These are phyloP conservation scores for Juglanconis sp. DNA, from an alignment of 2,329 filamentous ascomycete species.

Conservation along the genomic window DNA sequence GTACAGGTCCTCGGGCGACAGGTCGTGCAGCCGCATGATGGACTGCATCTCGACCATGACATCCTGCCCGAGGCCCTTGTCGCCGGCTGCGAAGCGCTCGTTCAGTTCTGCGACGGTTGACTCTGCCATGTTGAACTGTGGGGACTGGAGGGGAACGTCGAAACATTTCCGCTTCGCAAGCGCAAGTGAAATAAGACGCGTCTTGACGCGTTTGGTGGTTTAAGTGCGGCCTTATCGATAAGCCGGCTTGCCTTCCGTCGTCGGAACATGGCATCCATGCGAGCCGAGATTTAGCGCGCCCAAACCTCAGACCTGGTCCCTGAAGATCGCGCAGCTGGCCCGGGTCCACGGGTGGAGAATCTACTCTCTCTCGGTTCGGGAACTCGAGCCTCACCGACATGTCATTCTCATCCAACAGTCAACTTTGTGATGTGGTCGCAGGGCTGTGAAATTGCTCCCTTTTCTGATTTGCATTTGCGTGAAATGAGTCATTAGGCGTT, in stretches of 20 bases:
- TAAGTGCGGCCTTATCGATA: not conserved
- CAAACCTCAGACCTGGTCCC: not conserved
- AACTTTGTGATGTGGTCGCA: not conserved
- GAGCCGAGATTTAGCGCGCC: too few relatives aligned
- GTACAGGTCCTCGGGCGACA: conserved; percentile 82
- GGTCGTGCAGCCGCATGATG: conserved; percentile 78
- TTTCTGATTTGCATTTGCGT: not conserved
- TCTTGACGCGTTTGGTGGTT: conserved; percentile 6
- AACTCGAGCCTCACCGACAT: not conserved
- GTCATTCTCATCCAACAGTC: not conserved
- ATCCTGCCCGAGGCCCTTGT: conserved; percentile 67
- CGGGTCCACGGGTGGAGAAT: not conserved
- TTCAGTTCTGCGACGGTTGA: conserved; percentile 39
- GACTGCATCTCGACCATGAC: conserved; percentile 78
- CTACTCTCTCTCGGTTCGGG: not conserved
- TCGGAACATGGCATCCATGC: too few relatives aligned
- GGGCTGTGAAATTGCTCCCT: not conserved
- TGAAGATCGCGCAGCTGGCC: not conserved
- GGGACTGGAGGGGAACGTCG: not conserved
- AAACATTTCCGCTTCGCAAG: too few relatives aligned
- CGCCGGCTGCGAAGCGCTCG: conserved; percentile 51
- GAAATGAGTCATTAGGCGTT: not conserved
- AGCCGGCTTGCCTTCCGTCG: too few relatives aligned
- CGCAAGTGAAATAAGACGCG: conserved; percentile 9
- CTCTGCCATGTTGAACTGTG: conserved; percentile 33